Percentiles rank a stretch among this genome's conserved stretches.
Conservation (phyloP, 129 eudicot genomes). For the Pseudognaphalium luteoalbum region DNA sequence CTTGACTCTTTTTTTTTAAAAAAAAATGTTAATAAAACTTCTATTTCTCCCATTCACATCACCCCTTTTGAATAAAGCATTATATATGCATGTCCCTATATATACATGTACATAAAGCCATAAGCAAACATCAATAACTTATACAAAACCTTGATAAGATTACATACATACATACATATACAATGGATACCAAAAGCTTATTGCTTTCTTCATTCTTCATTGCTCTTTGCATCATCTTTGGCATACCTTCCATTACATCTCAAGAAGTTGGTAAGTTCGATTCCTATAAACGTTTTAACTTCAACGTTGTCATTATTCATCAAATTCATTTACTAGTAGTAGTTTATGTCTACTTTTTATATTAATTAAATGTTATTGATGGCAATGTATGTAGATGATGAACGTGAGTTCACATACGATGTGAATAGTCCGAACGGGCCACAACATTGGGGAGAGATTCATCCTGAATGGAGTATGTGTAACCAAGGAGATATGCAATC, state of each 20-base stretch:
- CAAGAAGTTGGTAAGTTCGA: slow-evolving; percentile 63
- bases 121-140: slow-evolving; percentile 22
- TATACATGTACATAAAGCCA: not conserved
- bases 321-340: not conserved
- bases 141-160: slow-evolving; percentile 7
- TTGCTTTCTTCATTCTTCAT: slow-evolving; percentile 18
- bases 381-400: slow-evolving; percentile 39
- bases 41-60: slow-evolving; percentile 19
- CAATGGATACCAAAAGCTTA: slow-evolving; percentile 26
- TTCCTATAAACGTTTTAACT: not conserved
- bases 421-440: slow-evolving; percentile 41
- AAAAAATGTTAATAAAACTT: not conserved
- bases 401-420: slow-evolving; percentile 46
- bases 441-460: slow-evolving; percentile 49
- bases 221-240: slow-evolving; percentile 28
- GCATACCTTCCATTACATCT: slow-evolving; percentile 11
- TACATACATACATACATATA: not conserved
- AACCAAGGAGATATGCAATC: slow-evolving; percentile 60
- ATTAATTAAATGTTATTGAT: not conserved
- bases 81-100: not conserved
- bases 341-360: not conserved
- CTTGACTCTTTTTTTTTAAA: not conserved
- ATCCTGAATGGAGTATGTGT: slow-evolving; percentile 53
- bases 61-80: not conserved
- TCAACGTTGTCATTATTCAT: not conserved